Percentiles rank a stretch among this genome's conserved stretches.
phyloP scores from a whole-genome alignment of 257 asterid genomes.

The Mentha longifolia region DNA sequence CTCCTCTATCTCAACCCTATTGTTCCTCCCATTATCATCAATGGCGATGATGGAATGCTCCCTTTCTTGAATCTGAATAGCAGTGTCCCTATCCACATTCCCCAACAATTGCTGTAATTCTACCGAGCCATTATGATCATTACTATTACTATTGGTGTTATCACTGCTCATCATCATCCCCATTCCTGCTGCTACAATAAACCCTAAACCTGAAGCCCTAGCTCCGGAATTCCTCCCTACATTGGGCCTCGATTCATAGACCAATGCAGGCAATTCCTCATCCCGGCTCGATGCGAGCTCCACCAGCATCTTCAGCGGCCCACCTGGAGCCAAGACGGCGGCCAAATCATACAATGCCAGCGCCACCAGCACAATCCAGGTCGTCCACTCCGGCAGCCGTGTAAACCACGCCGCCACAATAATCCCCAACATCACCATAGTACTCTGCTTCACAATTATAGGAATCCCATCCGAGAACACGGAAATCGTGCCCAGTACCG shows the following conservation, averaged over 20 bases:
- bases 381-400: slow-evolving; percentile 93
- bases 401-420: slow-evolving; percentile 94
- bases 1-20: slow-evolving; percentile 52
- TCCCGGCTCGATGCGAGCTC: slow-evolving; percentile 86
- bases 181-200: slow-evolving; percentile 54
- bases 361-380: slow-evolving; percentile 89
- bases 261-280: slow-evolving; percentile 91
- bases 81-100: slow-evolving; percentile 33
- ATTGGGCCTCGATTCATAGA: slow-evolving; percentile 84
- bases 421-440: slow-evolving; percentile 79
- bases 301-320: slow-evolving; percentile 88
- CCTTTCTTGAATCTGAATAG: slow-evolving; percentile 37
- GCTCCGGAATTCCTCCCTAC: slow-evolving; percentile 46
- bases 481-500: slow-evolving; percentile 75
- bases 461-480: slow-evolving; percentile 80
- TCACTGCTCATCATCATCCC: slow-evolving; percentile 51
- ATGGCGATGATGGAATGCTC: slow-evolving; percentile 38
- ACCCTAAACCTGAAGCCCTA: slow-evolving; percentile 54
- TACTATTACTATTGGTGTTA: neutral
- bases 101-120: slow-evolving; percentile 59
- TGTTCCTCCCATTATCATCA: slow-evolving; percentile 31
- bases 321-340: slow-evolving; percentile 93
- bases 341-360: slow-evolving; percentile 86
- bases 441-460: slow-evolving; percentile 73
- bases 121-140: slow-evolving; percentile 33